These are phyloP conservation scores for Ceriops decandra DNA, from an alignment of 345 rosid species.

Conservation along the genomic window DNA sequence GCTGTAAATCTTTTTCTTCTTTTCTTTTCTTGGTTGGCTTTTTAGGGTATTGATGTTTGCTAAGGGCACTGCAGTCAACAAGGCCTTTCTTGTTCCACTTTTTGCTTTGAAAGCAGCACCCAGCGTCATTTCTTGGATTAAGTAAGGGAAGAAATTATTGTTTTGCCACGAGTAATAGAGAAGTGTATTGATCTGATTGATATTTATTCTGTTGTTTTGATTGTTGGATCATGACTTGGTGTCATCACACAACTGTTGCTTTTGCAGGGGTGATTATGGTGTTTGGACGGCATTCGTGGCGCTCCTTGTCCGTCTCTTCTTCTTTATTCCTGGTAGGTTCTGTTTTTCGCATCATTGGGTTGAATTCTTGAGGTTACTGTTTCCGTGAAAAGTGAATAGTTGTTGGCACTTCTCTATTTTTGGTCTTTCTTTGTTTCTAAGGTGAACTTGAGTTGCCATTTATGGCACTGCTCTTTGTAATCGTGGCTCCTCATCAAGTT, in stretches of 20 bases:
- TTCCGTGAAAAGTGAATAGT: background rate
- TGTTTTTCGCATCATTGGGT: slow-evolving; percentile 2
- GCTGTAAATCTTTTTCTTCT: background rate
- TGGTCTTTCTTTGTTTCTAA: slow-evolving; percentile 20
- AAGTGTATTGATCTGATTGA: background rate
- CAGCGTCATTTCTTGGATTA: slow-evolving; percentile 66
- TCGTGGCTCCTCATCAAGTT: slow-evolving; percentile 68
- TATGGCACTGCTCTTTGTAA: slow-evolving; percentile 60
- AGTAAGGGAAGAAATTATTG: slow-evolving; percentile 31
- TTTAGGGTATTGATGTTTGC: slow-evolving; percentile 63
- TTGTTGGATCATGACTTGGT: slow-evolving; percentile 3
- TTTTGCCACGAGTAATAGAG: background rate
- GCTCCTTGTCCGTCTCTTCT: slow-evolving; percentile 80
- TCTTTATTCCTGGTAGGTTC: slow-evolving; percentile 67
- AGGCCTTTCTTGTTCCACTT: slow-evolving; percentile 74
- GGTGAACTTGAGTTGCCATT: slow-evolving; percentile 93
- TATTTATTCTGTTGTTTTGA: no score
- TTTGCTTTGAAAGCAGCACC: slow-evolving; percentile 76
- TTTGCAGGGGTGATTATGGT: slow-evolving; percentile 89
- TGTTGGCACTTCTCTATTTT: background rate
- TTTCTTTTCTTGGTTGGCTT: background rate
- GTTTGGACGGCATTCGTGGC: slow-evolving; percentile 77
- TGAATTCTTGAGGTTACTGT: background rate
- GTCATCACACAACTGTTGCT: slow-evolving; percentile 6
- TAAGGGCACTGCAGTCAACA: slow-evolving; percentile 69